Percentiles rank a stretch among this genome's conserved stretches.
phyloP scores from a whole-genome alignment of 352 stramenopile species.

The Pythium periplocum region DNA sequence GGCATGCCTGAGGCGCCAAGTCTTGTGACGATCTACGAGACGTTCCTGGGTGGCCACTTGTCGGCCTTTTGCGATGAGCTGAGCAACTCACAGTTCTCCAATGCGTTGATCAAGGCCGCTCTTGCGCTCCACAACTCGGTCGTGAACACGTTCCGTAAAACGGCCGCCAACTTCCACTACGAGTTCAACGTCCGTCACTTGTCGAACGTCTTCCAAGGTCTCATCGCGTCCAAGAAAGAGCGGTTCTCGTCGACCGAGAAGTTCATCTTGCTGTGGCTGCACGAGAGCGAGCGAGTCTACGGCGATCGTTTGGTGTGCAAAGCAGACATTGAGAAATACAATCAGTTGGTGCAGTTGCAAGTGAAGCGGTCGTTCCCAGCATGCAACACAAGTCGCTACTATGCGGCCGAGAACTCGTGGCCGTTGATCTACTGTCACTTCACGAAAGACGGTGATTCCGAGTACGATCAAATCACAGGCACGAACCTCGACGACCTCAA shows the following conservation, averaged over 20 bases:
- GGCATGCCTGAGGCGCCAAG: conserved; percentile 91
- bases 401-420: conserved; percentile 92
- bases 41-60: conserved; percentile 93
- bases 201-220: conserved; percentile 94
- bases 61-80: conserved; percentile 87
- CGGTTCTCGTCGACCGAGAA: conserved; percentile 91
- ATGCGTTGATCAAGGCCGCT: conserved; percentile 91
- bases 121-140: conserved; percentile 90
- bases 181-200: conserved; percentile 97
- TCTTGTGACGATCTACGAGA: conserved; percentile 96
- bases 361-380: conserved; percentile 92
- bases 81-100: conserved; percentile 82
- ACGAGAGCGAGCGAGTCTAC: conserved; percentile 96
- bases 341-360: conserved; percentile 90
- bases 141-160: conserved; percentile 92
- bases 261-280: conserved; percentile 93
- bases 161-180: conserved; percentile 96
- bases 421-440: conserved; percentile 96
- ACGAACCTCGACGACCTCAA: conserved; percentile 88
- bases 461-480: conserved; percentile 93
- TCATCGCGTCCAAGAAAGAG: conserved; percentile 91
- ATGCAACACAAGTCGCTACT: conserved; percentile 91
- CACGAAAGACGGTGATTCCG: conserved; percentile 88
- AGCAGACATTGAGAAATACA: conserved; percentile 92
- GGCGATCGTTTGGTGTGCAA: conserved; percentile 92